A percentile compares a stretch with the other conserved stretches of the same genome.
Evolutionary conservation across 208 protist genomes (phyloP).

Genomic region (Leishmania tropica): DNA sequence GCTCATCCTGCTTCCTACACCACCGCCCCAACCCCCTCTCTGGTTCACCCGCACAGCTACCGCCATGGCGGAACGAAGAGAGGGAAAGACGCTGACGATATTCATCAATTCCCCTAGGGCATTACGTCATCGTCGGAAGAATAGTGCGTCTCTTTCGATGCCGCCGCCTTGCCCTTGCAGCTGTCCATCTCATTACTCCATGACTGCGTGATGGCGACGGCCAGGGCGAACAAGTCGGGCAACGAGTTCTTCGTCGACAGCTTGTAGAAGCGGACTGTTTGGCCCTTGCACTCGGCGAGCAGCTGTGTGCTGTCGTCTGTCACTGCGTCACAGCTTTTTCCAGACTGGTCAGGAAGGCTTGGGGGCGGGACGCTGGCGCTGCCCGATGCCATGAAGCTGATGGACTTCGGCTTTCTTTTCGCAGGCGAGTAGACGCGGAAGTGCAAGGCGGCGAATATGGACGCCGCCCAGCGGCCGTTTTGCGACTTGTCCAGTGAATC

Average conservation of each 20-base stretch:
- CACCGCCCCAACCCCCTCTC: neutral
- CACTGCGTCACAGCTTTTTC: neutral
- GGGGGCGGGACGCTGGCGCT: neutral
- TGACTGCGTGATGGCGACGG: conserved; percentile 49
- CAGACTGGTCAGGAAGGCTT: neutral
- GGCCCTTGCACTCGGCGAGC: conserved; percentile 47
- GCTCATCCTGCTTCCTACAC: neutral
- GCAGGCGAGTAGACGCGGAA: conserved; percentile 1
- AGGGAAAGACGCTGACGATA: neutral
- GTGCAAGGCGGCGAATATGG: conserved; percentile 17
- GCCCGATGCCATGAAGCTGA: neutral
- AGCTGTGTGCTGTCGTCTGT: conserved; percentile 11
- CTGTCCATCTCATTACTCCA: conserved; percentile 38
- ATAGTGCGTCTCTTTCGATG: neutral
- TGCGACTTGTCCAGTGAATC: conserved; percentile 1
- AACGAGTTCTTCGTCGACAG: conserved; percentile 34
- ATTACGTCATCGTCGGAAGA: conserved; percentile 13
- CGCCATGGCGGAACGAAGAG: neutral
- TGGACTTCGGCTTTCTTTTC: neutral
- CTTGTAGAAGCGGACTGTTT: conserved; percentile 50
- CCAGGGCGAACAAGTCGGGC: conserved; percentile 51
- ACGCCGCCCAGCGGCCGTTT: conserved; percentile 6
- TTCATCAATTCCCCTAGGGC: neutral
- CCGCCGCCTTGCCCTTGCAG: conserved; percentile 2
- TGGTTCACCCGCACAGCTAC: neutral